A percentile compares a stretch with the other conserved stretches of the same genome.
These are phyloP conservation scores for Zymoseptoria crescenta DNA, from an alignment of 2,329 filamentous ascomycete species.

Conservation along the genomic window DNA sequence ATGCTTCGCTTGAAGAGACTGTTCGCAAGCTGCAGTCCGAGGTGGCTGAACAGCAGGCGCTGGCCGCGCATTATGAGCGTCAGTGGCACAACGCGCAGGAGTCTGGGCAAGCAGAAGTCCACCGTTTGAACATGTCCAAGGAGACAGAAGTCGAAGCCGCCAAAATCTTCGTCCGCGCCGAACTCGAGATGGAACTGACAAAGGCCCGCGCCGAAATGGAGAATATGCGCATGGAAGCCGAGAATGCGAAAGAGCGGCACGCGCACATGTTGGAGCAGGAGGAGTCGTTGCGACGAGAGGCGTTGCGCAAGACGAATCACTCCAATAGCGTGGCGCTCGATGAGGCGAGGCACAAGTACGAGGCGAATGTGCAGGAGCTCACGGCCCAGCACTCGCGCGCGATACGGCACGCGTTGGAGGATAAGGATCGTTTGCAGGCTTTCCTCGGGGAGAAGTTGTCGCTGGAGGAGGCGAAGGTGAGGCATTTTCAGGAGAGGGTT, in stretches of 20 bases:
- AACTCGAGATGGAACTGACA: constrained; percentile 71
- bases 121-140: constrained; percentile 69
- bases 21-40: constrained; percentile 41
- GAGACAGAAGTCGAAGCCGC: constrained; percentile 75
- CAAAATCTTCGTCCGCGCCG: constrained; percentile 70
- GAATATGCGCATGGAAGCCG: constrained; percentile 66
- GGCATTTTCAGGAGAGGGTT: constrained; percentile 80
- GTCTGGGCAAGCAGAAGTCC: constrained; percentile 68
- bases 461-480: constrained; percentile 74
- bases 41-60: constrained; percentile 64
- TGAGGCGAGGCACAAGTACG: constrained; percentile 52
- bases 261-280: constrained; percentile 81
- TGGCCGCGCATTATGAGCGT: constrained; percentile 62
- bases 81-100: constrained; percentile 81
- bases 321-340: constrained; percentile 46
- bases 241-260: constrained; percentile 70
- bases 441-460: constrained; percentile 74
- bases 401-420: constrained; percentile 53
- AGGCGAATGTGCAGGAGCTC: constrained; percentile 25
- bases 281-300: constrained; percentile 57
- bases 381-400: constrained; percentile 55
- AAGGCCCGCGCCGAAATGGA: constrained; percentile 70
- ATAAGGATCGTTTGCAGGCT: constrained; percentile 70
- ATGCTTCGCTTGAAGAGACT: constrained; percentile 23
- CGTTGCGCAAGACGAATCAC: constrained; percentile 48